Evolutionary conservation across 805 yeast species (phyloP), one percentile per base, ranked within the genome.

Genomic region (Isabelozyma heimii): DNA sequence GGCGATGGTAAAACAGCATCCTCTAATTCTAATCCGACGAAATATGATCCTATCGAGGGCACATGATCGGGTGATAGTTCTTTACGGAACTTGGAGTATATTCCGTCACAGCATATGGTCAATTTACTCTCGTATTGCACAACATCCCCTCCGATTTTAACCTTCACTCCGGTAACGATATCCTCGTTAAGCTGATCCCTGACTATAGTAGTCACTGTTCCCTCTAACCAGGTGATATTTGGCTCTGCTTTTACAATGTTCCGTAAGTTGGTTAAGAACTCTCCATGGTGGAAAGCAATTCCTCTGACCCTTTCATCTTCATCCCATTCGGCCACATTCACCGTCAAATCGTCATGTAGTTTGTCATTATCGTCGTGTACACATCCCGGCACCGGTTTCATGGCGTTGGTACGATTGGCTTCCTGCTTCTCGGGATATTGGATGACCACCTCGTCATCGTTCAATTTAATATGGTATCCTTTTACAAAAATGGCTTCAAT

Each of bases 281-380:
- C 84, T 16, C 99, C 99, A 64, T 94, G 97, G 59, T 90, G 96
- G 72, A 94, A 91, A 1, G 96, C 86, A 4, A 88, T 87, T 48
- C 99, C 99, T 56, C 77, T 67, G 4, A 79, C 80, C 4, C 77
- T 69, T 48, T 80, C 83, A 54, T 72, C 79, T 12, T 70, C 72
- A 51, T 87, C 91, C 80, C 84, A 87, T 7, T 74, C 83, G 33
- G 66, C 59, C 16, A 70, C 51, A 38, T 70, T 62, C 28, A 87
- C 57, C 2, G 85, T 79, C n/a, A 65, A 57, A 49, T 82, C 85
- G 43, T 73, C 44, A 5, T 48, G 47, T 20, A 81, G 49, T 57
- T 77, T 81, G 60, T 84, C 89, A 58, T 83, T 84, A 35, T 81
- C 87, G 10, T 70, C 80, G 38, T 66, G 69, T 4, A 85, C 83